Percentiles rank a stretch among this genome's conserved stretches.
These are phyloP conservation scores for Physcomitrium patens DNA, from an alignment of 225 moss, liverwort and hornwort genomes.

Conservation along the genomic window DNA sequence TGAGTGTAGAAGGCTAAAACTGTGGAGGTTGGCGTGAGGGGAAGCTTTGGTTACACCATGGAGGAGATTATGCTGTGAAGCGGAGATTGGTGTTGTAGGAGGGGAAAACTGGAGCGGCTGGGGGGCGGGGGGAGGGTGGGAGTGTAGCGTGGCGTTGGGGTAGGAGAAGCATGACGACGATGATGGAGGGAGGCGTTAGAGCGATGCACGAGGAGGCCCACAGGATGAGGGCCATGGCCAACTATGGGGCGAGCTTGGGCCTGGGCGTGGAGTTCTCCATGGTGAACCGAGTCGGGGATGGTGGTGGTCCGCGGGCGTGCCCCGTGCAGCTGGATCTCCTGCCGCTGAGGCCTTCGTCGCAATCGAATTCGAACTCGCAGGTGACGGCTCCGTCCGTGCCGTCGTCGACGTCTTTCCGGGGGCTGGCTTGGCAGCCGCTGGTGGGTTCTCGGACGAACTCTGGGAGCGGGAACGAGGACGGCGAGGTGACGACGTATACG, in stretches of 20 bases:
- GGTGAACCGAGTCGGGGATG: constrained; percentile 59
- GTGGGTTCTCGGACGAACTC: constrained; percentile 88
- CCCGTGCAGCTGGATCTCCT: constrained; percentile 94
- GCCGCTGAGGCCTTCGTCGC: constrained; percentile 39
- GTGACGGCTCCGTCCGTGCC: constrained; percentile 21
- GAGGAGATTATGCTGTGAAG: constrained; percentile 26
- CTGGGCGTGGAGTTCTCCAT: constrained; percentile 83
- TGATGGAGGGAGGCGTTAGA: constrained; percentile 73
- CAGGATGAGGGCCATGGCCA: constrained; percentile 84
- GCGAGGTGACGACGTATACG: constrained; percentile 84
- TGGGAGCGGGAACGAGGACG: constrained; percentile 80
- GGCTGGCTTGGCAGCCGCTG: constrained; percentile 76
- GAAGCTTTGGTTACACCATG: constrained; percentile 6
- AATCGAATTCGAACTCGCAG: background rate
- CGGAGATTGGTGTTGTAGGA: background rate
- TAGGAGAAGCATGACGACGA: constrained; percentile 44
- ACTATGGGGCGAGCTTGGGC: constrained; percentile 78
- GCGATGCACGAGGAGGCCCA: constrained; percentile 81
- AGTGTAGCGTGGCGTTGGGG: too few species aligned
- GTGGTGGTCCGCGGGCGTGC: constrained; percentile 56
- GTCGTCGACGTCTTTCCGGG: constrained; percentile 50
- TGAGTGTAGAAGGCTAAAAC: background rate
- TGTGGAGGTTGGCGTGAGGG: background rate
- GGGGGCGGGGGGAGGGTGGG: background rate
- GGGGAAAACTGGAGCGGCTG: background rate